Percentiles rank a stretch among this genome's conserved stretches.
Evolutionary conservation across 1,284 basidiomycete species (phyloP).

Genomic region (Rhodotorula glutinis): DNA sequence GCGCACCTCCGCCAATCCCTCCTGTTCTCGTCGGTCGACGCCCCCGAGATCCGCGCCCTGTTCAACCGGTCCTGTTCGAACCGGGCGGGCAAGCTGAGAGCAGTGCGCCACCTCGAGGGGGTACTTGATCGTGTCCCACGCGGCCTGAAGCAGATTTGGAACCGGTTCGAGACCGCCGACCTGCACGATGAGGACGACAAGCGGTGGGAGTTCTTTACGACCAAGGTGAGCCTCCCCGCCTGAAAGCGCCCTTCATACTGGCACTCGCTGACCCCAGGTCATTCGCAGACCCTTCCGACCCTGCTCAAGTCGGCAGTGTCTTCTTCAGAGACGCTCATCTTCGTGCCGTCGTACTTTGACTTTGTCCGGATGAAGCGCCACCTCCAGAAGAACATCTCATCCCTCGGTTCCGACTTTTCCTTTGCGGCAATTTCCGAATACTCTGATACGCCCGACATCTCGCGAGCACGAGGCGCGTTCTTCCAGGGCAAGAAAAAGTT

Average conservation of each 20-base stretch:
- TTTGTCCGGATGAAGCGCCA: conserved; percentile 87
- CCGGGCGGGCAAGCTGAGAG: conserved; percentile 70
- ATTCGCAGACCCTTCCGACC: conserved; percentile 66
- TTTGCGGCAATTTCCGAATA: conserved; percentile 92
- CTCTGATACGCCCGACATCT: conserved; percentile 87
- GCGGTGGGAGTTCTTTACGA: conserved; percentile 80
- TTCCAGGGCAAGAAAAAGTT: conserved; percentile 83
- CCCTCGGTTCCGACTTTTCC: conserved; percentile 55
- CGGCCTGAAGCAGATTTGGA: conserved; percentile 76
- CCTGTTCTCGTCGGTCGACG: conserved; percentile 82
- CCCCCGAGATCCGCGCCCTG: conserved; percentile 77
- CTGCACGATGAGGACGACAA: conserved; percentile 78
- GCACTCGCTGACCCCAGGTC: too few species aligned
- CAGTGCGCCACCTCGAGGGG: conserved; percentile 47
- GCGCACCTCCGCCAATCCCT: conserved; percentile 82
- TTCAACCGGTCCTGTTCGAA: conserved; percentile 74
- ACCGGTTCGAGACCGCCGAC: conserved; percentile 68
- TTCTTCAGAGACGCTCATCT: conserved; percentile 79
- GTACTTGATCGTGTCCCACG: conserved; percentile 64
- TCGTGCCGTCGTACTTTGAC: conserved; percentile 94
- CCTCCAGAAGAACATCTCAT: conserved; percentile 61
- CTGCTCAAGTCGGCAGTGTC: conserved; percentile 87
- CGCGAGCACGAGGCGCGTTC: conserved; percentile 86
- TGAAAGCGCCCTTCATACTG: not conserved
- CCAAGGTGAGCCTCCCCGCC: conserved; percentile 61